Percentiles rank a stretch among this genome's conserved stretches.
phyloP scores from a whole-genome alignment of 202 grass and related monocot species.

The Eragrostis tef region DNA sequence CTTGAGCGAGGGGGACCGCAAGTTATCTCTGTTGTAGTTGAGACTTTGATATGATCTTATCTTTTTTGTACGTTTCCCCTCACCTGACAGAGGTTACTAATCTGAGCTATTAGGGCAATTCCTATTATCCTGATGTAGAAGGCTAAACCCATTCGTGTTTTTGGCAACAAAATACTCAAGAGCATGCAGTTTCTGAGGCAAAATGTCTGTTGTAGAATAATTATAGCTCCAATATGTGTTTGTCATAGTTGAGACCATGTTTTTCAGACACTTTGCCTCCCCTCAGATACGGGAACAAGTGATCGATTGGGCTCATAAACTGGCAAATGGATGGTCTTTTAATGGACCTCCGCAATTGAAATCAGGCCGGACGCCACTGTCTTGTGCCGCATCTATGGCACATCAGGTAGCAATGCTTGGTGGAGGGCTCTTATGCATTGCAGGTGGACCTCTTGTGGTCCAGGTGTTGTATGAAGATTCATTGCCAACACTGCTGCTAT shows the following conservation, averaged over 20 bases:
- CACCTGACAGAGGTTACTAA: slow-evolving; percentile 15
- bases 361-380: slow-evolving; percentile 66
- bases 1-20: slow-evolving; percentile 76
- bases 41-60: slow-evolving; percentile 61
- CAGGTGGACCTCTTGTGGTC: slow-evolving; percentile 70
- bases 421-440: slow-evolving; percentile 75
- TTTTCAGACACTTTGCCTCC: no score
- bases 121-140: not conserved
- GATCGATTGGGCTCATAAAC: slow-evolving; percentile 67
- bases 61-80: not conserved
- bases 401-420: slow-evolving; percentile 83
- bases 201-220: no score
- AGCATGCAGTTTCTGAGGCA: no score
- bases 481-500: slow-evolving; percentile 79
- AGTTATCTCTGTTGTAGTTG: slow-evolving; percentile 66
- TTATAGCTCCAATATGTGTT: no score
- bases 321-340: slow-evolving; percentile 74
- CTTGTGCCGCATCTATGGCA: slow-evolving; percentile 63
- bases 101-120: not conserved
- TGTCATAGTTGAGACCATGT: no score
- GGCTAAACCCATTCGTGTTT: not conserved
- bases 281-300: slow-evolving; percentile 43
- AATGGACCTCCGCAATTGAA: slow-evolving; percentile 61
- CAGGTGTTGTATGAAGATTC: slow-evolving; percentile 94
- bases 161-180: no score